These are phyloP conservation scores for Durio zibethinus DNA, from an alignment of 345 rosid species.

Conservation along the genomic window DNA sequence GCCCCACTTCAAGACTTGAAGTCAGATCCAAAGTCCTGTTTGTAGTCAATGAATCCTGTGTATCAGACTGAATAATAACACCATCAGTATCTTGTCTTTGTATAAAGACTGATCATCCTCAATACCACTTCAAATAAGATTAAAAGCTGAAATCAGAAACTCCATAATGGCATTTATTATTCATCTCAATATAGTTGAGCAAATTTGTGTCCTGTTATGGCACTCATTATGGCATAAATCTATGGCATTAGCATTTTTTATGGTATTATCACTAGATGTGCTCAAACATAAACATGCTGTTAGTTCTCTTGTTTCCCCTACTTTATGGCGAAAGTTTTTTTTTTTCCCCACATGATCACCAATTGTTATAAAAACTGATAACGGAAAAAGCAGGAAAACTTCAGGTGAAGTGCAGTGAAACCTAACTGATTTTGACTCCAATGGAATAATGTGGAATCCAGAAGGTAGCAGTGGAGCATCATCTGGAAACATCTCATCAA, in stretches of 20 bases:
- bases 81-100: constrained; percentile 7
- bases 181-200: not conserved
- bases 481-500: constrained; percentile 96
- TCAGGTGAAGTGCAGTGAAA: constrained; percentile 5
- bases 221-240: not conserved
- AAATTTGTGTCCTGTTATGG: not conserved
- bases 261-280: not conserved
- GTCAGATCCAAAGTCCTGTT: constrained; percentile 88
- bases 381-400: not conserved
- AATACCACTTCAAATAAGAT: not conserved
- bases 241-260: not conserved
- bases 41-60: constrained; percentile 46
- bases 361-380: not conserved
- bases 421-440: constrained; percentile 83
- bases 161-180: not conserved
- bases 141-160: not conserved
- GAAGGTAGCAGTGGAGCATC: constrained; percentile 97
- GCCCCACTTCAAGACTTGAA: constrained; percentile 89
- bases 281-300: not conserved
- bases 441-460: constrained; percentile 88
- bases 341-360: not conserved
- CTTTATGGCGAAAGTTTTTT: not conserved
- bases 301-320: not conserved
- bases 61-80: constrained; percentile 50
- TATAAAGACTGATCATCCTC: not conserved